These are phyloP conservation scores for Talaromyces verruculosus DNA, from an alignment of 2,329 filamentous ascomycete species.

Conservation along the genomic window DNA sequence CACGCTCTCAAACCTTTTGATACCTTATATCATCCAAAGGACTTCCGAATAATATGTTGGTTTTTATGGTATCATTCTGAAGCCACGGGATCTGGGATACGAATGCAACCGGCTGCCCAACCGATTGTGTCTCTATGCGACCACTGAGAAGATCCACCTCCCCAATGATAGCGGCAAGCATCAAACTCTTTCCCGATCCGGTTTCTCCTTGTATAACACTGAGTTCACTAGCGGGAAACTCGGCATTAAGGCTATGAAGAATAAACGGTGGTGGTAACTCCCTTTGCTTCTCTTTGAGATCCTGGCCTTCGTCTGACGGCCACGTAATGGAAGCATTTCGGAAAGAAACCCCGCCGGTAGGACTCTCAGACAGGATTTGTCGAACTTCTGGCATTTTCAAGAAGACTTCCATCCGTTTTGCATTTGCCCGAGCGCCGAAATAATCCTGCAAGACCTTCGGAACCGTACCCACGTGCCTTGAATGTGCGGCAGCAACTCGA, in stretches of 20 bases:
- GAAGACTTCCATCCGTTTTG: background rate
- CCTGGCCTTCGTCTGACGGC: slow-evolving; percentile 53
- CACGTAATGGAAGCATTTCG: slow-evolving; percentile 11
- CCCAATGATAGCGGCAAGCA: slow-evolving; percentile 71
- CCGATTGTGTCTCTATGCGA: slow-evolving; percentile 54
- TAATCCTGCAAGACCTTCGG: slow-evolving; percentile 9
- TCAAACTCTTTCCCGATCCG: slow-evolving; percentile 72
- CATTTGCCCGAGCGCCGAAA: background rate
- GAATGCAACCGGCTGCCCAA: slow-evolving; percentile 64
- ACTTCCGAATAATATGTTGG: slow-evolving; percentile 76
- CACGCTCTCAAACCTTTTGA: slow-evolving; percentile 69
- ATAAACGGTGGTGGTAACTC: background rate
- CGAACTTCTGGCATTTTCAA: background rate
- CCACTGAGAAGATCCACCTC: slow-evolving; percentile 70
- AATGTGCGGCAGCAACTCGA: slow-evolving; percentile 12
- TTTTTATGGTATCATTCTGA: slow-evolving; percentile 73
- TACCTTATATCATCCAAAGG: slow-evolving; percentile 70
- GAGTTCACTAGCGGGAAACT: slow-evolving; percentile 67
- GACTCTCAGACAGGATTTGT: background rate
- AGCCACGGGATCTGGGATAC: slow-evolving; percentile 82
- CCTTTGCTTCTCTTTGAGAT: background rate
- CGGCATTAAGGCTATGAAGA: slow-evolving; percentile 62
- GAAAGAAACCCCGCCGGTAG: slow-evolving; percentile 1
- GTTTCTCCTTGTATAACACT: slow-evolving; percentile 76
- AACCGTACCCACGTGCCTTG: background rate